Conservation (phyloP, 129 eudicot species). For the Tagetes patula region DNA sequence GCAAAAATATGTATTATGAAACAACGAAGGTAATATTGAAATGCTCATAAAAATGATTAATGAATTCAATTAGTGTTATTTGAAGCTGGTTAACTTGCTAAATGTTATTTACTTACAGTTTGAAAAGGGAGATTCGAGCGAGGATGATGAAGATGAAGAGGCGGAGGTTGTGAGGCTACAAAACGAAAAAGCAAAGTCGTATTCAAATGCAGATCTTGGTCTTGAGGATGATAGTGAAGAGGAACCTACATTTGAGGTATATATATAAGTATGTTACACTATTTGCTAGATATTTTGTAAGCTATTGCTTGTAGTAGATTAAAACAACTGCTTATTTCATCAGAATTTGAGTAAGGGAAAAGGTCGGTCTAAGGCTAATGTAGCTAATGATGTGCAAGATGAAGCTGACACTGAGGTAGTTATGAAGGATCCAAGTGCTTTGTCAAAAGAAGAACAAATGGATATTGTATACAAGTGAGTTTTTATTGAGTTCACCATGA, state of each 20-base stretch:
- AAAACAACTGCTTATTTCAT: constrained; percentile 21
- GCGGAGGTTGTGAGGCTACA: constrained; percentile 69
- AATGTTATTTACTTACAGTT: not conserved
- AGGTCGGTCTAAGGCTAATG: constrained; percentile 39
- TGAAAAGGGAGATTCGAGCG: constrained; percentile 61
- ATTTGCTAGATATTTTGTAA: constrained; percentile 2
- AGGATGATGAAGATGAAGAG: constrained; percentile 77
- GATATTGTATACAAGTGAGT: constrained; percentile 75
- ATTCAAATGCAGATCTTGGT: constrained; percentile 68
- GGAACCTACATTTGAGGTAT: constrained; percentile 82
- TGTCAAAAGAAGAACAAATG: constrained; percentile 90
- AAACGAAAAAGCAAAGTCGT: constrained; percentile 44
- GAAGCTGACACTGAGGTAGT: constrained; percentile 58
- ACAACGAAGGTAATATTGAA: constrained; percentile 25
- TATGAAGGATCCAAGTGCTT: constrained; percentile 64
- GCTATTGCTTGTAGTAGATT: not conserved
- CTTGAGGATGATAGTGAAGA: constrained; percentile 63
- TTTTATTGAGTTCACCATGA: not conserved
- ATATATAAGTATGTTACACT: not conserved
- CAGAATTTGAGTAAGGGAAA: constrained; percentile 59
- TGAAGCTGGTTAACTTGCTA: constrained; percentile 14
- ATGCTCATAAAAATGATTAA: not conserved
- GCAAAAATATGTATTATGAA: constrained; percentile 38
- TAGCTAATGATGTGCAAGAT: constrained; percentile 43
- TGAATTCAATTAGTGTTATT: constrained; percentile 1